Evolutionary conservation across 169 alveolate species (phyloP), one percentile per base, ranked within the genome.

Genomic region (Plasmodium chabaudi): DNA sequence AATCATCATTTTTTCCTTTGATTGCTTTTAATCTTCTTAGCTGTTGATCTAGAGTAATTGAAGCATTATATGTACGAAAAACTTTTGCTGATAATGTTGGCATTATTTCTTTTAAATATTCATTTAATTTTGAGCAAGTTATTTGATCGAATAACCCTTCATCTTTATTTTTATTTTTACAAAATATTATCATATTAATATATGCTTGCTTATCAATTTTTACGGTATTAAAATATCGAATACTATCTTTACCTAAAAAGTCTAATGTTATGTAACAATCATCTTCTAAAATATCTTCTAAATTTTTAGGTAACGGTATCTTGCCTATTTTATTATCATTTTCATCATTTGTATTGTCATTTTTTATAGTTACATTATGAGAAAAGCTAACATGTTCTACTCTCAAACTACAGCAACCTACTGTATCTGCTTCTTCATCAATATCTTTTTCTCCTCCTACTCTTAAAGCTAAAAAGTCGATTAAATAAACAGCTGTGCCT

Each of bases 351-450:
- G n/a, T 15, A 21, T 55, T 64, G 69, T 49, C 86, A 53, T 64
- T 73, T 74, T 74, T 53, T 46, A 88, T 57, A 42, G 56, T 84
- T 79, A 75, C 73, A 46, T 27, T 65, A 71, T 77, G 77, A 60
- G 95, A 92, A 53, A 98, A 95, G 79, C 95, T 93, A 46, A 98
- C 92, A 93, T 99, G 99, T 90, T 98, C 99, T 12, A 98, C 99
- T 63, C 99, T 97, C 60, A 99, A 93, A 74, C 99, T 96, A 93
- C 99, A 98, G 94, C 99, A 98, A 49, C 99, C 99, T 46, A 98
- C 99, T 0, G 99, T 99, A 92, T 99, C 99, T 19, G 99, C 99
- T 93, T 98, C 99, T 82, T 97, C 99, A 64, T 98, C 99, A 3
- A 97, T 98, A 64, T 97, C 98, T 94, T 99, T 99, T 94, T 98